These are phyloP conservation scores for Dissophora ornata DNA, from an alignment of 192 early-diverging fungal species.

Conservation along the genomic window DNA sequence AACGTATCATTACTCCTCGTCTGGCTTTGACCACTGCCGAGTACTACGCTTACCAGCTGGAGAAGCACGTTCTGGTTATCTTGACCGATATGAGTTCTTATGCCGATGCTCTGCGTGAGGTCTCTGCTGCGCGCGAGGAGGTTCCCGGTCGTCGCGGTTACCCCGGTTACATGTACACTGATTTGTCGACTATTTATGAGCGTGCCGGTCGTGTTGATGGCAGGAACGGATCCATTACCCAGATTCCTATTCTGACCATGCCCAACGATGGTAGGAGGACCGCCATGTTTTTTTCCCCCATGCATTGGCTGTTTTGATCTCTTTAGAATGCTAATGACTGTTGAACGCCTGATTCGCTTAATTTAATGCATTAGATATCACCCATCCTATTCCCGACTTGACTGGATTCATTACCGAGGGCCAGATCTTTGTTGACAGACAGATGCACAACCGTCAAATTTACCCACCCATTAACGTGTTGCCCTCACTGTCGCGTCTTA, in stretches of 20 bases:
- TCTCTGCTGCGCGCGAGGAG: slow-evolving; percentile 99
- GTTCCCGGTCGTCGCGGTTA: slow-evolving; percentile 99
- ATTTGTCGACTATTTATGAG: slow-evolving; percentile 99
- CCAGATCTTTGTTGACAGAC: slow-evolving; percentile 99
- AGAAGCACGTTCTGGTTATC: slow-evolving; percentile 99
- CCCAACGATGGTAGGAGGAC: slow-evolving; percentile 92
- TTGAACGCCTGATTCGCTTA: too few relatives aligned
- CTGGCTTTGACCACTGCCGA: slow-evolving; percentile 98
- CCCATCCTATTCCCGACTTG: slow-evolving; percentile 99
- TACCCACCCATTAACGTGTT: slow-evolving; percentile 99
- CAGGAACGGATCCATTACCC: slow-evolving; percentile 97
- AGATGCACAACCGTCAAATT: slow-evolving; percentile 98
- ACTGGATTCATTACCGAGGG: slow-evolving; percentile 99
- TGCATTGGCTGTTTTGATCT: too few relatives aligned
- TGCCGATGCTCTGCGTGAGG: slow-evolving; percentile 98
- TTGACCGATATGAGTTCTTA: slow-evolving; percentile 99
- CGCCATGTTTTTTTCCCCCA: not conserved
- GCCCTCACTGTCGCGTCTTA: slow-evolving; percentile 97
- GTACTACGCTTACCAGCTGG: slow-evolving; percentile 99
- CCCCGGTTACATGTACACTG: slow-evolving; percentile 99
- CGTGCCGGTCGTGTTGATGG: slow-evolving; percentile 97
- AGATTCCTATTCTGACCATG: slow-evolving; percentile 99
- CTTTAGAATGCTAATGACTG: too few relatives aligned
- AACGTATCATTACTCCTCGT: slow-evolving; percentile 99
- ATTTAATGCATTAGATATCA: slow-evolving; percentile 89